Evolutionary conservation across 495 filamentous ascomycete genomes (phyloP), one percentile per base, ranked within the genome.

Genomic region (Aspergillus asperescens): DNA sequence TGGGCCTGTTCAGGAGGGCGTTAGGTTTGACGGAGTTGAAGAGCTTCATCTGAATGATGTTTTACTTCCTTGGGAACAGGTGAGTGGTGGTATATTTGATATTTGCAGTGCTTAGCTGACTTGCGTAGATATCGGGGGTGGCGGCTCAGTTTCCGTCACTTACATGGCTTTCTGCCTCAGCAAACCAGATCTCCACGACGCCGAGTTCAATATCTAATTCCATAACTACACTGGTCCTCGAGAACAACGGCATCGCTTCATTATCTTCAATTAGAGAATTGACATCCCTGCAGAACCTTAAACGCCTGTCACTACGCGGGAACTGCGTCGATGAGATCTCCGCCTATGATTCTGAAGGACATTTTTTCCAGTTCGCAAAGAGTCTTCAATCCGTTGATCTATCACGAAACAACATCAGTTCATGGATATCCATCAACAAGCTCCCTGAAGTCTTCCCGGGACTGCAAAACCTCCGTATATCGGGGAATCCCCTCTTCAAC

Each of bases 401-500:
- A 5, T 90, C 89, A 15, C 85, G 86, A 69, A 95, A 95, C 69
- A 63, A 70, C 2, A 79, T 96, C 35, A 57, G 73, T n/a, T 71
- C 73, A 29, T 95, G 89, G 86, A 55, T 62, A 28, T 83, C 88
- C 58, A 74, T 95, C 48, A 83, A 95, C 56, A 57, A 71, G 0
- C 75, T 96, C 4, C 63, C 78, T 1, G 43, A 56, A 4, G 69
- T 79, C 10, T 89, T 94, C 52, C 91, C 91, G 2, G 78, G 80
- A n/a, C 53, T 77, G 4, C 54, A 64, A 25, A 77, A 77, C 18
- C 81, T 98, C 35, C 84, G 90, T 10, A 79, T 94, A 53, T 82
- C 87, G 3, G 83, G 87, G 62, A 96, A 96, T 60, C 89, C 92
- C 0, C 77, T 97, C 27, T 90, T 84, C 71, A 72, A 82, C 39